Evolutionary conservation across 2,329 filamentous ascomycete species (phyloP).

Genomic region (Exophiala sideris): DNA sequence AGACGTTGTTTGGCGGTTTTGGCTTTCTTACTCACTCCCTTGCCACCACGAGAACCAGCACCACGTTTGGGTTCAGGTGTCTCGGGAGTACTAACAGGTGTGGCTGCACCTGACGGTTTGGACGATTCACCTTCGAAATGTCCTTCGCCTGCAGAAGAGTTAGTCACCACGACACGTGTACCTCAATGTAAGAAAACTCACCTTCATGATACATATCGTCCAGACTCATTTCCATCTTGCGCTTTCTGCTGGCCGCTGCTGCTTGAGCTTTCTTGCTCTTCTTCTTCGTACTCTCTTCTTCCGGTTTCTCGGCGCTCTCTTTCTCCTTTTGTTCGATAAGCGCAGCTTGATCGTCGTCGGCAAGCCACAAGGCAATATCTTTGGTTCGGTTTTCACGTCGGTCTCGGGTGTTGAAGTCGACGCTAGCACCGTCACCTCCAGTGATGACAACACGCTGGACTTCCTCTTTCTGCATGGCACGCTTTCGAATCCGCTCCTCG

Average conservation of each 20-base stretch:
- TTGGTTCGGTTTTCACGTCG: constrained; percentile 89
- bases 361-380: constrained; percentile 98
- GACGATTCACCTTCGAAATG: constrained; percentile 84
- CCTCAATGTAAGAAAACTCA: constrained; percentile 50
- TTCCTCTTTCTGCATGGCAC: constrained; percentile 96
- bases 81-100: constrained; percentile 63
- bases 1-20: constrained; percentile 56
- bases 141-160: constrained; percentile 69
- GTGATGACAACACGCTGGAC: constrained; percentile 96
- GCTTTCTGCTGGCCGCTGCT: constrained; percentile 50
- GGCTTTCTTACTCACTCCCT: constrained; percentile 58
- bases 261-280: constrained; percentile 57
- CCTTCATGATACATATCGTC: constrained; percentile 99
- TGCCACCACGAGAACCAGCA: constrained; percentile 52
- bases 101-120: constrained; percentile 81
- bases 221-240: constrained; percentile 63
- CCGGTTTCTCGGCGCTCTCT: constrained; percentile 69
- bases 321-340: constrained; percentile 90
- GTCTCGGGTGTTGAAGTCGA: constrained; percentile 92
- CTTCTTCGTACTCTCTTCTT: constrained; percentile 52
- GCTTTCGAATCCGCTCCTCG: constrained; percentile 95
- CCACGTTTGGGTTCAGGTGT: constrained; percentile 55
- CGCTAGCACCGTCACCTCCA: constrained; percentile 74
- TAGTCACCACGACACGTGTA: constrained; percentile 16
- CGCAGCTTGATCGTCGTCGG: constrained; percentile 93